These are phyloP conservation scores for Penicillium turbatum DNA, from an alignment of 495 filamentous ascomycete genomes.

Conservation along the genomic window DNA sequence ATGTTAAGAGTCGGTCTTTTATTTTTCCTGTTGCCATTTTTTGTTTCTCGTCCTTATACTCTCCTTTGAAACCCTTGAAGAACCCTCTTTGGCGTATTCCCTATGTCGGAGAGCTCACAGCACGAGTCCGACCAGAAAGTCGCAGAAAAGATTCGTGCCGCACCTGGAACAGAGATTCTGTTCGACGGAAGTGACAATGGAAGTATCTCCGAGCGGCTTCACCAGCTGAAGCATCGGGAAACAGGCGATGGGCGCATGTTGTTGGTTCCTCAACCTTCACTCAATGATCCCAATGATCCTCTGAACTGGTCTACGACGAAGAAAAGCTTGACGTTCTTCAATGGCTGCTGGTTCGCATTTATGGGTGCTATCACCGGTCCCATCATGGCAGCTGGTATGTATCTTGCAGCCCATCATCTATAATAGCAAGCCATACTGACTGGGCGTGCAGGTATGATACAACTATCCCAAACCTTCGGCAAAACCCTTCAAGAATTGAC, in stretches of 20 bases:
- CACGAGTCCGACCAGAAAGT: neutral
- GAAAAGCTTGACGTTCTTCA: constrained; percentile 5
- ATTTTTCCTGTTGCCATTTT: neutral
- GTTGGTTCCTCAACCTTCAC: constrained; percentile 21
- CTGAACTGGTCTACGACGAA: constrained; percentile 23
- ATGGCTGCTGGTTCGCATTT: constrained; percentile 37
- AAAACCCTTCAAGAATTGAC: constrained; percentile 31
- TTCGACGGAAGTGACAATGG: constrained; percentile 5
- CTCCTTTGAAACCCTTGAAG: neutral
- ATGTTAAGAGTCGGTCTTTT: neutral
- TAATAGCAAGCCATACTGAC: neutral
- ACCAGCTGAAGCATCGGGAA: constrained; percentile 10
- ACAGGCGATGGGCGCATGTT: constrained; percentile 9
- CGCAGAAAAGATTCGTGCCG: neutral
- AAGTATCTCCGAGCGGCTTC: constrained; percentile 2
- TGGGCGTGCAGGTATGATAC: constrained; percentile 20
- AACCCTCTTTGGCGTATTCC: neutral
- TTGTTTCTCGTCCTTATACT: neutral
- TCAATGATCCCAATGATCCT: constrained; percentile 24
- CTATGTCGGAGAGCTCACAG: neutral
- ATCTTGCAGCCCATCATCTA: neutral
- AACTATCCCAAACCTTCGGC: constrained; percentile 39
- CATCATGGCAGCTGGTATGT: constrained; percentile 39
- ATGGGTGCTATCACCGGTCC: constrained; percentile 51
- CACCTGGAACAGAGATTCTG: constrained; percentile 13